Evolutionary conservation across 2,329 filamentous ascomycete species (phyloP).

Genomic region (Neophaeococcomyces aloes): DNA sequence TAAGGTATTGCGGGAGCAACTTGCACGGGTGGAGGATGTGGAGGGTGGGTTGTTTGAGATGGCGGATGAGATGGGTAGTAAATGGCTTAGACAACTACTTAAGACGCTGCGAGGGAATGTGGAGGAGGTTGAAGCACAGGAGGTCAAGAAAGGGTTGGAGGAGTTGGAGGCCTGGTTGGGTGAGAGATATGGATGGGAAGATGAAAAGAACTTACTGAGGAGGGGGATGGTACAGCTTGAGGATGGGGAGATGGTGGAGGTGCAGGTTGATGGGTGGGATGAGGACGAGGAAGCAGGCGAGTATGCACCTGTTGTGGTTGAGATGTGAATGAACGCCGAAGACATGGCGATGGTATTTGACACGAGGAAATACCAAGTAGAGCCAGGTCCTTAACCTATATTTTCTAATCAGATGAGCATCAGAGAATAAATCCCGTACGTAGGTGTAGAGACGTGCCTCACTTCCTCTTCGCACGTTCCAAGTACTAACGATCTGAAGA

Average conservation of each 20-base stretch:
- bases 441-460: too few species aligned
- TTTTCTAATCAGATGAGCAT: too few species aligned
- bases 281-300: slow-evolving; percentile 55
- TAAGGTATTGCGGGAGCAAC: slow-evolving; percentile 40
- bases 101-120: slow-evolving; percentile 42
- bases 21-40: slow-evolving; percentile 47
- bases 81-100: slow-evolving; percentile 44
- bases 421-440: too few species aligned
- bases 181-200: slow-evolving; percentile 47
- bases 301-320: slow-evolving; percentile 52
- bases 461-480: too few species aligned
- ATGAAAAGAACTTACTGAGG: slow-evolving; percentile 42
- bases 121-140: slow-evolving; percentile 31
- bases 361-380: too few species aligned
- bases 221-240: slow-evolving; percentile 51
- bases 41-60: slow-evolving; percentile 54
- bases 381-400: not conserved
- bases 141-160: slow-evolving; percentile 43
- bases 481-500: too few species aligned
- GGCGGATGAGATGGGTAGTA: slow-evolving; percentile 38
- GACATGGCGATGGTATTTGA: not conserved
- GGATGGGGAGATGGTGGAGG: slow-evolving; percentile 52
- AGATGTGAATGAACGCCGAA: slow-evolving; percentile 25
- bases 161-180: slow-evolving; percentile 46
- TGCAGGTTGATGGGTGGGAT: slow-evolving; percentile 45